Evolutionary conservation across 106 monocot genomes (phyloP), one percentile per base, ranked within the genome.

Genomic region (Dendrobium officinale): DNA sequence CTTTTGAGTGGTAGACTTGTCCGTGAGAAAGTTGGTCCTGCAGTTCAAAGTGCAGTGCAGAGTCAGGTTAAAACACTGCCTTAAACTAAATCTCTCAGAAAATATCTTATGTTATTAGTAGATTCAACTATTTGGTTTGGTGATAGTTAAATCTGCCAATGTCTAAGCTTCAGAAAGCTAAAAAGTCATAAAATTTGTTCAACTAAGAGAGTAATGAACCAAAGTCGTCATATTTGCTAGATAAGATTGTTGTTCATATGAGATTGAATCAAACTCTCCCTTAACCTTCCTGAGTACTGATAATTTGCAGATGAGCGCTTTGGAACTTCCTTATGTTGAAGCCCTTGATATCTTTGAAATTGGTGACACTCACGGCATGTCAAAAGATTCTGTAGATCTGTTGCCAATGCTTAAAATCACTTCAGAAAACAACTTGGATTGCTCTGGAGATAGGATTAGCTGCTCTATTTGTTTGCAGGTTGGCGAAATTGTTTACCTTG

Each of bases 401-500:
- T 81, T 96, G 29, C 85, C 85, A 22, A 93, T 84, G 87, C 67
- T 85, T 18, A 83, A 27, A 11, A 81, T 96, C 75, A 84, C 88
- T 15, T 29, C 40, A 42, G 87, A 84, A 43, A 86, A 87, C 77
- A 85, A 70, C 67, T 59, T 72, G 4, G 89, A 96, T 81, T 51
- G 79, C 5, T 86, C 85, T 0, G 92, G 91, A 43, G 88, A 93
- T 43, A 82, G 67, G 37, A 78, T 86, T 6, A 80, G 83, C 75
- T 95, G 95, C 33, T 90, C 91, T 17, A 88, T 96, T 10, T 96
- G 96, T 77, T 59, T 88, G 64, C 89, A 90, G 89, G 89, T 89
- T 82, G n/a, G 54, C 43, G 9, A 17, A 20, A 15, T 24, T 11
- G 2, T 67, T 6, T 31, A 37, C 1, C 55, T 55, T 75, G 16